These are phyloP conservation scores for Marvania coccoides DNA, from an alignment of 139 green algal species.

Conservation along the genomic window DNA sequence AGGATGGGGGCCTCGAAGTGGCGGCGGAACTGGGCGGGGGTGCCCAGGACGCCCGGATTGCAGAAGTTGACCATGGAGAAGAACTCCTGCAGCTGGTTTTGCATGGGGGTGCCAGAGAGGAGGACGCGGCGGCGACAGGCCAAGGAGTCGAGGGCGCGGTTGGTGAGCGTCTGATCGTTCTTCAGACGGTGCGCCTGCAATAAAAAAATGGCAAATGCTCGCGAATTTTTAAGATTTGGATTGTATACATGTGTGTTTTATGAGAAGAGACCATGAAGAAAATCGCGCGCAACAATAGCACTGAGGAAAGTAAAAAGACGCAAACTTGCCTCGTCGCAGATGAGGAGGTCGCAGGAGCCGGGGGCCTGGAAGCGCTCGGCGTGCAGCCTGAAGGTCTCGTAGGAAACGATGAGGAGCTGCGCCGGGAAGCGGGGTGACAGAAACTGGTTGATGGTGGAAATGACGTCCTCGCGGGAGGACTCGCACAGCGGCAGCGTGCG, in stretches of 20 bases:
- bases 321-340: slow-evolving; percentile 98
- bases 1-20: slow-evolving; percentile 76
- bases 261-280: too few species aligned
- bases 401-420: slow-evolving; percentile 83
- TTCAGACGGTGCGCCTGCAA: slow-evolving; percentile 96
- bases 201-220: too few species aligned
- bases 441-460: slow-evolving; percentile 63
- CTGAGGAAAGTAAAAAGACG: too few species aligned
- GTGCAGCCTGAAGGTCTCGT: slow-evolving; percentile 97
- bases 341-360: slow-evolving; percentile 84
- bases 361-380: slow-evolving; percentile 50
- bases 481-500: slow-evolving; percentile 81
- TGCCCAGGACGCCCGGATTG: slow-evolving; percentile 91
- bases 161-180: slow-evolving; percentile 91
- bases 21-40: slow-evolving; percentile 61
- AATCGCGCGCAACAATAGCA: too few species aligned
- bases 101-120: slow-evolving; percentile 87
- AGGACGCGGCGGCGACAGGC: slow-evolving; percentile 85
- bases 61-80: slow-evolving; percentile 94
- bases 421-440: slow-evolving; percentile 47
- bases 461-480: slow-evolving; percentile 79
- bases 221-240: too few species aligned
- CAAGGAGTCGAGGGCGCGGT: slow-evolving; percentile 73
- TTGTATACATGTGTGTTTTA: too few species aligned
- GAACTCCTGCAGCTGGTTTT: slow-evolving; percentile 95